Evolutionary conservation across 345 rosid genomes (phyloP), one percentile per base, ranked within the genome.

Genomic region (Aethionema arabicum): DNA sequence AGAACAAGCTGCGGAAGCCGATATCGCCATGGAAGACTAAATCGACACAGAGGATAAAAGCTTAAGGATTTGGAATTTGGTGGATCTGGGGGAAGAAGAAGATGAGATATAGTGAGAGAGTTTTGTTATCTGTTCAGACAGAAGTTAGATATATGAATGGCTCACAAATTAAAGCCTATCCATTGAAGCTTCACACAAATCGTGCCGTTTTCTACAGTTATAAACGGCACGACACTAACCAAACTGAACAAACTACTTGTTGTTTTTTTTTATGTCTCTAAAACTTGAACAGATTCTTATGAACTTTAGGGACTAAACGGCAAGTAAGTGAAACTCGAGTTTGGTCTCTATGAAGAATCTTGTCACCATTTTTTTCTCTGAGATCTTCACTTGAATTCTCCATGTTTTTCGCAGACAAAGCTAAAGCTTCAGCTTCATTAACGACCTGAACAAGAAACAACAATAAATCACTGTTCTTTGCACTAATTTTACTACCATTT

Each of bases 301-400:
- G 93, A 78, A 90, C 97, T 84, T 87, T 87, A 68, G 76, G 70
- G 0, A 85, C 97, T 39, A 76, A 56, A 61, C 95, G 80, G 78
- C 87, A 87, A 8, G 95, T 87, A 60, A 87, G 72, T 32, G 97
- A 90, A 46, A 87, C 69, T 72, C 92, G 70, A 46, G 68, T 83
- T 30, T 38, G 42, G 11, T 74, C 72, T 61, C 95, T 76, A 56
- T 72, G 71, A 41, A 90, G 70, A 57, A 63, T 63, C 74, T 66
- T 79, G 21, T 15, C 30, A 43, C 74, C 56, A 2, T 54, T 66
- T 56, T 54, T 66, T 56, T 42, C 51, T 33, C 65, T 76, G 27
- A 31, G 32, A 54, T 43, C 71, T 65, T 77, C 73, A 60, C 8
- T 59, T 8, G 50, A 68, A 32, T 61, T 48, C 48, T 69, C 79